phyloP scores from a whole-genome alignment of 1,284 basidiomycete species.

The Phellopilus nigrolimitatus region DNA sequence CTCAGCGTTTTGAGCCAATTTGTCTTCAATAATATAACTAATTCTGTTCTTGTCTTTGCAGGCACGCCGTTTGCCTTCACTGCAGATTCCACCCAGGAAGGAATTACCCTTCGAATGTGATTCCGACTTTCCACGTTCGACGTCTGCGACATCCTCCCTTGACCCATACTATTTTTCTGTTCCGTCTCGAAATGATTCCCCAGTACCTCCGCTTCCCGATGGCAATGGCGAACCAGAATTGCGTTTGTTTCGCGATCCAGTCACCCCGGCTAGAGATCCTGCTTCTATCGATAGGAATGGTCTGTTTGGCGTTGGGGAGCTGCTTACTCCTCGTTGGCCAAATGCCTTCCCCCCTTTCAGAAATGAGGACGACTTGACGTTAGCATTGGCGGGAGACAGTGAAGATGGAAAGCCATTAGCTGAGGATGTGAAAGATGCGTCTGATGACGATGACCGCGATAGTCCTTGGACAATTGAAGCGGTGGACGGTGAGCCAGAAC shows the following conservation, averaged over 20 bases:
- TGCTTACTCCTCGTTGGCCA: conserved; percentile 95
- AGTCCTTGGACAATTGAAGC: conserved; percentile 87
- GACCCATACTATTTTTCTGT: conserved; percentile 80
- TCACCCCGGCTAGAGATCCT: conserved; percentile 76
- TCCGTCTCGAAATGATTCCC: conserved; percentile 59
- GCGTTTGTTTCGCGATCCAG: conserved; percentile 38
- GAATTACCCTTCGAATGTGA: conserved; percentile 13
- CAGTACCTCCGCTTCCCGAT: conserved; percentile 45
- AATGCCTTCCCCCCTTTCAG: conserved; percentile 33
- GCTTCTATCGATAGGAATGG: conserved; percentile 82
- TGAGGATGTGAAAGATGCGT: conserved; percentile 33
- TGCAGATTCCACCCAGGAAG: conserved; percentile 8
- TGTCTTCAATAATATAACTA: too few relatives aligned
- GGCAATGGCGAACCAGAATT: conserved; percentile 17
- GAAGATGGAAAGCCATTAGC: conserved; percentile 35
- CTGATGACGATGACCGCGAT: conserved; percentile 46
- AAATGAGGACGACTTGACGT: conserved; percentile 23
- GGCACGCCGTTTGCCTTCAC: conserved; percentile 4
- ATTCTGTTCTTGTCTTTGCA: neutral
- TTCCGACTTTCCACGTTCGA: conserved; percentile 40
- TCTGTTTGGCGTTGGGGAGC: conserved; percentile 91
- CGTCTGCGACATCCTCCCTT: conserved; percentile 68
- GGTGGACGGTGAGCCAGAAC: conserved; percentile 70
- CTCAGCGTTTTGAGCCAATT: neutral
- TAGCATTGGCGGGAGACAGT: conserved; percentile 35